Conservation (phyloP, 257 asterid species). For the Solanum stenotomum region DNA sequence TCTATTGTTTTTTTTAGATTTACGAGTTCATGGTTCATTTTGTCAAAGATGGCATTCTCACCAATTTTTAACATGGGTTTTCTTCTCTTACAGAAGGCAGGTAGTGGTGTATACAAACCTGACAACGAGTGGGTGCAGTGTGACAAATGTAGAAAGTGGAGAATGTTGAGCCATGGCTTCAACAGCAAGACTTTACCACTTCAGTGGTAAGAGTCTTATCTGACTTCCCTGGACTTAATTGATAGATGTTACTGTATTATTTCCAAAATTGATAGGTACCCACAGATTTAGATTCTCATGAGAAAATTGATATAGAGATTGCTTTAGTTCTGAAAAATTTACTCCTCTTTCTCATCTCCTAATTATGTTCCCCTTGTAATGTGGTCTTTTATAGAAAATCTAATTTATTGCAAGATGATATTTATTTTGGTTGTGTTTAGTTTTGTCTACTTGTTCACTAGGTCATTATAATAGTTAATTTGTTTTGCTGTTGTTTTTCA, state of each 20-base stretch:
- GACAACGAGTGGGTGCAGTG: conserved; percentile 88
- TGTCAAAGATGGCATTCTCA: not conserved
- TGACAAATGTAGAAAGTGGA: conserved; percentile 84
- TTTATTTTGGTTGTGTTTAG: not conserved
- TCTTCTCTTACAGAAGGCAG: conserved; percentile 33
- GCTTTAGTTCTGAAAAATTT: not conserved
- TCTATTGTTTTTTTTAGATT: not conserved
- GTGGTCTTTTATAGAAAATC: not conserved
- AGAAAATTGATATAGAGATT: not conserved
- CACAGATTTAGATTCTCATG: not conserved
- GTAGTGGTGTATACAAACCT: conserved; percentile 37
- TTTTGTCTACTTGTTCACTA: not conserved
- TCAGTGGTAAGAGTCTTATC: conserved; percentile 39
- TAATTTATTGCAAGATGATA: not conserved
- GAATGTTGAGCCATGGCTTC: conserved; percentile 44
- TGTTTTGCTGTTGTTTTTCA: not conserved
- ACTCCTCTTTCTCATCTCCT: not conserved
- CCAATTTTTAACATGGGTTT: conserved; percentile 5
- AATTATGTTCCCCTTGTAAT: not conserved
- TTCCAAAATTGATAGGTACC: not conserved
- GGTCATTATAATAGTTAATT: not conserved
- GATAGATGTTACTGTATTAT: not conserved
- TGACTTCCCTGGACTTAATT: not conserved
- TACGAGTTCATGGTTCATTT: not conserved
- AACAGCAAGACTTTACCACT: conserved; percentile 43